phyloP scores from a whole-genome alignment of 768 basidiomycete species.

The Lactifluus subvellereus region DNA sequence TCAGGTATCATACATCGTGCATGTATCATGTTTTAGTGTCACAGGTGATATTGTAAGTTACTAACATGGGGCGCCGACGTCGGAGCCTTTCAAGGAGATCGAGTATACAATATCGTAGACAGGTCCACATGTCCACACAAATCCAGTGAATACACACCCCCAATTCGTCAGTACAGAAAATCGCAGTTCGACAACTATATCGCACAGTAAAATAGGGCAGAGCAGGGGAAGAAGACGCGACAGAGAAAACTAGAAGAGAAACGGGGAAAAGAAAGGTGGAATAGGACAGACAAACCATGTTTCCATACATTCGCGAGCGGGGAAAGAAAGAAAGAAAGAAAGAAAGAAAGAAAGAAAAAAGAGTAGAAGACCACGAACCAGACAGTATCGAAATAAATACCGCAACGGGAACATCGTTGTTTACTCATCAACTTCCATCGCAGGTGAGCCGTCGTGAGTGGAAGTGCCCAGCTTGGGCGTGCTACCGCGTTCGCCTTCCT shows the following conservation, averaged over 20 bases:
- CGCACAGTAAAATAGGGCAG: slow-evolving; percentile 11
- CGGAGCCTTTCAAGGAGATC: neutral
- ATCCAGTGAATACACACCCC: neutral
- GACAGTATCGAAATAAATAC: neutral
- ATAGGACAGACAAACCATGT: slow-evolving; percentile 3
- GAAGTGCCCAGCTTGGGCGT: slow-evolving; percentile 8
- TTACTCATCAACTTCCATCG: slow-evolving; percentile 22
- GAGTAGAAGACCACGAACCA: neutral
- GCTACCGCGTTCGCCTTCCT: slow-evolving; percentile 20
- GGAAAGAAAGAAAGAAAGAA: neutral
- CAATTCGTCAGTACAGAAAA: slow-evolving; percentile 8
- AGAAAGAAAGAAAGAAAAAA: no score
- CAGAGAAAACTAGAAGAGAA: neutral
- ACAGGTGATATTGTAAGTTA: neutral
- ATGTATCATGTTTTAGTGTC: neutral
- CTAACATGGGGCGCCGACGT: neutral
- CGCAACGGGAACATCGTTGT: neutral
- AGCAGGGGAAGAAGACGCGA: neutral
- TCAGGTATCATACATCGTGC: neutral
- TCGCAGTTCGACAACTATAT: slow-evolving; percentile 1
- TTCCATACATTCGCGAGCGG: neutral
- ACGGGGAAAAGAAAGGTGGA: neutral
- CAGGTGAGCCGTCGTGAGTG: neutral
- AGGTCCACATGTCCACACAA: slow-evolving; percentile 13
- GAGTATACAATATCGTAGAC: slow-evolving; percentile 5